phyloP scores from a whole-genome alignment of 2,329 filamentous ascomycete species.

The Epichloe typhina region DNA sequence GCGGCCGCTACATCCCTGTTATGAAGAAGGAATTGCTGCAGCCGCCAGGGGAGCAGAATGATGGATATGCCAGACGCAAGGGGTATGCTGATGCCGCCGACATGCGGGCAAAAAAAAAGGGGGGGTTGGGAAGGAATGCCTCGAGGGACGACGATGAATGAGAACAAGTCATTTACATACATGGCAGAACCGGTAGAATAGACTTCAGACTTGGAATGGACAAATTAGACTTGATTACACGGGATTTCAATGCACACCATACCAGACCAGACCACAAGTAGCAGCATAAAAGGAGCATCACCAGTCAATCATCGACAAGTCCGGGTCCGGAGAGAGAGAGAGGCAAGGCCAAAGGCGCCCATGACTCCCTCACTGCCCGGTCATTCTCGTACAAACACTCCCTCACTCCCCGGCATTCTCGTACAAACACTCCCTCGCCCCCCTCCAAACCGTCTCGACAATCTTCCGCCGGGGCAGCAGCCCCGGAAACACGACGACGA shows the following conservation, averaged over 20 bases:
- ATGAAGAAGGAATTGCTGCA: conserved; percentile 36
- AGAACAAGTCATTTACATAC: conserved; percentile 3
- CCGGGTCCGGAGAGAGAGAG: no score
- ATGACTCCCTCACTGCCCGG: conserved; percentile 9
- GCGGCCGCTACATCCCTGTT: conserved; percentile 42
- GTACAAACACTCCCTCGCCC: conserved; percentile 69
- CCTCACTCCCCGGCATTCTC: conserved; percentile 30
- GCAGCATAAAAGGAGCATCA: no score
- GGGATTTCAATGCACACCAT: no score
- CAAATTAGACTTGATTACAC: no score
- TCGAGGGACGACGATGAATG: conserved; percentile 14
- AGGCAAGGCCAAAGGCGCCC: no score
- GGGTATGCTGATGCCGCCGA: conserved; percentile 42
- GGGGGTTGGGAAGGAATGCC: conserved; percentile 15
- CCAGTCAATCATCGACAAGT: no score
- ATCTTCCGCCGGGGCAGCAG: conserved; percentile 62
- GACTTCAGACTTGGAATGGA: neutral
- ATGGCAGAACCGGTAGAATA: neutral
- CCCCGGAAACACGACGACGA: conserved; percentile 88
- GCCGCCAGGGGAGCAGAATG: conserved; percentile 40
- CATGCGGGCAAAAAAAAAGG: conserved; percentile 22
- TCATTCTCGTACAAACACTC: conserved; percentile 58
- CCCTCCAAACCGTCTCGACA: conserved; percentile 83
- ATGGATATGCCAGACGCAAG: conserved; percentile 47
- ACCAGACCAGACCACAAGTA: no score